These are phyloP conservation scores for Cercospora brassicicola DNA, from an alignment of 2,329 filamentous ascomycete genomes.

Conservation along the genomic window DNA sequence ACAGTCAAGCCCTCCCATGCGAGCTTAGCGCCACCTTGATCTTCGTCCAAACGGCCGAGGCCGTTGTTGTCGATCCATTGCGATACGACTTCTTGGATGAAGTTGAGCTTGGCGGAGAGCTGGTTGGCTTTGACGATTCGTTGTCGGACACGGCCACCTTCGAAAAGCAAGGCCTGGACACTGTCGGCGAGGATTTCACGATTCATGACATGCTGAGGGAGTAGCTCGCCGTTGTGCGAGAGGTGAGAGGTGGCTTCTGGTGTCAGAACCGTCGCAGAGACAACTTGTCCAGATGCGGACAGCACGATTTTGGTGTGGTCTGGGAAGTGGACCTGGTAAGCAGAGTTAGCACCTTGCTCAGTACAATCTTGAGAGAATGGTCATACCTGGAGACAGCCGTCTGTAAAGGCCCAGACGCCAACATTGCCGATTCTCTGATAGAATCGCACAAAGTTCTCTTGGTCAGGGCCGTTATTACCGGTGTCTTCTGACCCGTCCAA, in stretches of 20 bases:
- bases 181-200: constrained; percentile 71
- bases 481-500: constrained; percentile 48
- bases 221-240: constrained; percentile 58
- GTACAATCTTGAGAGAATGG: background rate
- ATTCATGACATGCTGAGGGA: constrained; percentile 68
- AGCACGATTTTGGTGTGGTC: constrained; percentile 84
- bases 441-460: constrained; percentile 66
- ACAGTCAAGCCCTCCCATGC: constrained; percentile 48
- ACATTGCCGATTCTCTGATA: constrained; percentile 81
- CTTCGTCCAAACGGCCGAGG: constrained; percentile 53
- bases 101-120: constrained; percentile 71
- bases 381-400: constrained; percentile 72
- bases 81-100: constrained; percentile 65
- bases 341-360: constrained; percentile 18
- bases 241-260: constrained; percentile 68
- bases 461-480: constrained; percentile 34
- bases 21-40: constrained; percentile 37
- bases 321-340: constrained; percentile 73
- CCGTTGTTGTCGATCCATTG: constrained; percentile 72
- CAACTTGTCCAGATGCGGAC: constrained; percentile 70
- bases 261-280: constrained; percentile 75
- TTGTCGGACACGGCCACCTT: constrained; percentile 48
- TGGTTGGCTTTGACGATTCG: constrained; percentile 67
- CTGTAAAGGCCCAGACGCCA: constrained; percentile 76
- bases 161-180: constrained; percentile 70